phyloP scores from a whole-genome alignment of 768 basidiomycete species.

The Termitomyces sp. region DNA sequence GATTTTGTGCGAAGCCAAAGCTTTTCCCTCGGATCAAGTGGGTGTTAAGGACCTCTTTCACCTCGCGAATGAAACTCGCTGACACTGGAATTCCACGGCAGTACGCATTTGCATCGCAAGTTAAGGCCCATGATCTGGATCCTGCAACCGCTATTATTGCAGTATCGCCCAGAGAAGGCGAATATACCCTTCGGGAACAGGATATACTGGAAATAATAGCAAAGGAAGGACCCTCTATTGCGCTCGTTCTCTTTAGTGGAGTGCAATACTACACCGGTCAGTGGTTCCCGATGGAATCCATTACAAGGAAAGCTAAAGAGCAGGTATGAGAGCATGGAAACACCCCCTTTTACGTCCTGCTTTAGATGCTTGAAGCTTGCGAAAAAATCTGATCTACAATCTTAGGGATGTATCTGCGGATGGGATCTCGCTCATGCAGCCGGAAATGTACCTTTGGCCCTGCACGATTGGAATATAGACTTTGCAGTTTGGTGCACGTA shows the following conservation, averaged over 20 bases:
- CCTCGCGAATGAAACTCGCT: slow-evolving; percentile 12
- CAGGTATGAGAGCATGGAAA: slow-evolving; percentile 44
- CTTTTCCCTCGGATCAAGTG: slow-evolving; percentile 97
- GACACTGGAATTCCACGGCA: slow-evolving; percentile 26
- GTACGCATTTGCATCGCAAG: slow-evolving; percentile 98
- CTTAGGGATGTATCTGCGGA: slow-evolving; percentile 87
- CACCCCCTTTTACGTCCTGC: slow-evolving; percentile 12
- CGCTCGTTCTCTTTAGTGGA: slow-evolving; percentile 89
- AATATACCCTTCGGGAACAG: slow-evolving; percentile 79
- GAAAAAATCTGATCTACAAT: slow-evolving; percentile 13
- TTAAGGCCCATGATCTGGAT: slow-evolving; percentile 68
- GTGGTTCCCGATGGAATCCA: slow-evolving; percentile 79
- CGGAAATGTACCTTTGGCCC: slow-evolving; percentile 84
- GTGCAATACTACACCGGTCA: slow-evolving; percentile 99
- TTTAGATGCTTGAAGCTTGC: slow-evolving; percentile 6
- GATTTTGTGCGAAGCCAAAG: slow-evolving; percentile 90
- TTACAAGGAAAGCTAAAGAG: slow-evolving; percentile 81
- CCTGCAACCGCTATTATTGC: slow-evolving; percentile 72
- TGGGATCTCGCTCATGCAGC: slow-evolving; percentile 96
- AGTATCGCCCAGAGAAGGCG: slow-evolving; percentile 74
- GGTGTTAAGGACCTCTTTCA: slow-evolving; percentile 18
- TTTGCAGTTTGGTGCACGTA: slow-evolving; percentile 99
- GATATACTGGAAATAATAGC: slow-evolving; percentile 80
- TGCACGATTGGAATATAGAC: slow-evolving; percentile 94
- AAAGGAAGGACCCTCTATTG: slow-evolving; percentile 69